Evolutionary conservation across 2,329 filamentous ascomycete species (phyloP).

Genomic region (Aureobasidium sp.): DNA sequence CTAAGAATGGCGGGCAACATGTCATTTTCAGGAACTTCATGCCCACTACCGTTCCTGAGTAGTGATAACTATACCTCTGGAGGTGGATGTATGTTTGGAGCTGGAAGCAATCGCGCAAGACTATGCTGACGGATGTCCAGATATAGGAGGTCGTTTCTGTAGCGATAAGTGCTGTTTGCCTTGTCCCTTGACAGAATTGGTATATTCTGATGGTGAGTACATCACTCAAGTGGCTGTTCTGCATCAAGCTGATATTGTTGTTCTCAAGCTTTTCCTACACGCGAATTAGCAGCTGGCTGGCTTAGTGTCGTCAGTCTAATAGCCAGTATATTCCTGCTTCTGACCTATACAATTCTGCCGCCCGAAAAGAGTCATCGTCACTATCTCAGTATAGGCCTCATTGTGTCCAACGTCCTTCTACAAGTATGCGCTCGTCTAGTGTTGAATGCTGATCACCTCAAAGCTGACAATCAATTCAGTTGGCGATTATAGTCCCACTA

Average conservation of each 20-base stretch:
- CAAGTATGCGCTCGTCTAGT: conserved; percentile 47
- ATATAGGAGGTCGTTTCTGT: conserved; percentile 45
- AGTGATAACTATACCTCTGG: conserved; percentile 11
- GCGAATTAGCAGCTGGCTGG: conserved; percentile 63
- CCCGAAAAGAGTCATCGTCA: conserved; percentile 79
- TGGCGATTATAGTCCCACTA: conserved; percentile 75
- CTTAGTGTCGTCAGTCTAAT: conserved; percentile 62
- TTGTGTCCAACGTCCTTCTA: conserved; percentile 61
- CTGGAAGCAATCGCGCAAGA: background rate
- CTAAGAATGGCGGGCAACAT: background rate
- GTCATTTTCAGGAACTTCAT: conserved; percentile 3
- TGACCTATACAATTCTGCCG: conserved; percentile 71
- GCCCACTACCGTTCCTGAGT: conserved; percentile 15
- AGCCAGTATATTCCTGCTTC: conserved; percentile 62
- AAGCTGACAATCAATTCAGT: conserved; percentile 32
- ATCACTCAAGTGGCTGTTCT: background rate
- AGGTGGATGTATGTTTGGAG: background rate
- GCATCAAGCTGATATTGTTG: background rate
- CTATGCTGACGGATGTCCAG: conserved; percentile 23
- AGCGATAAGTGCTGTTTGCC: conserved; percentile 66
- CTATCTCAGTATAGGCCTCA: conserved; percentile 75
- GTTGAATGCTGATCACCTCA: background rate
- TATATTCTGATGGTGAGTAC: conserved; percentile 42
- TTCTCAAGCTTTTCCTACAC: conserved; percentile 11
- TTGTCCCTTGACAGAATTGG: conserved; percentile 72